These are phyloP conservation scores for Epichloe coenophiala DNA, from an alignment of 2,329 filamentous ascomycete genomes.

Conservation along the genomic window DNA sequence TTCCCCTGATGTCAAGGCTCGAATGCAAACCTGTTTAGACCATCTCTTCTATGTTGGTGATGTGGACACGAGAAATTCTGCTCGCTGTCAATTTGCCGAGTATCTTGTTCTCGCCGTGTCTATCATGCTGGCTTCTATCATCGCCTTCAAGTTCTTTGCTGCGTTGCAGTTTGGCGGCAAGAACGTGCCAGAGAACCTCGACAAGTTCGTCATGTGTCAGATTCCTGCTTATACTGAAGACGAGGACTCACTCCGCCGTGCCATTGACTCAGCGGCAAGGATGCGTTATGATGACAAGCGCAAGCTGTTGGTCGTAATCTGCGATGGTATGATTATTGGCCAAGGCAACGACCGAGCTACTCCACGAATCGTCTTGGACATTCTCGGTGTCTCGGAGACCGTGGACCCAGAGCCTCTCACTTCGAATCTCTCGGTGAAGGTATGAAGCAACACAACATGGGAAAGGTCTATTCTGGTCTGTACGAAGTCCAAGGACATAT, in stretches of 20 bases:
- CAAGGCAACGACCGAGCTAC: conserved; percentile 95
- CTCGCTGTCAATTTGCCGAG: conserved; percentile 71
- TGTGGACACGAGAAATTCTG: conserved; percentile 79
- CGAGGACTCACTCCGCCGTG: conserved; percentile 90
- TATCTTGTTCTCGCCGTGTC: conserved; percentile 85
- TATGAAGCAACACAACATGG: conserved; percentile 98
- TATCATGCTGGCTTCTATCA: conserved; percentile 63
- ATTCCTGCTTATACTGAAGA: conserved; percentile 97
- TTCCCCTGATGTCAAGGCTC: conserved; percentile 37
- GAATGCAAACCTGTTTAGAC: conserved; percentile 75
- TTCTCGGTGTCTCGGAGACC: conserved; percentile 84
- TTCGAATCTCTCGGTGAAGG: conserved; percentile 95
- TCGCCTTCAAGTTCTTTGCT: conserved; percentile 92
- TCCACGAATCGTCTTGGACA: conserved; percentile 89
- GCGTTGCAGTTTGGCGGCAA: conserved; percentile 88
- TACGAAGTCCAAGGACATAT: conserved; percentile 98
- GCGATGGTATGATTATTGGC: conserved; percentile 98
- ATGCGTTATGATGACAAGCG: conserved; percentile 98
- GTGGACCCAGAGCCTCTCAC: conserved; percentile 89
- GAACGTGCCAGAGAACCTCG: conserved; percentile 85
- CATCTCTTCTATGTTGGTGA: conserved; percentile 92
- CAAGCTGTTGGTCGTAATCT: conserved; percentile 83
- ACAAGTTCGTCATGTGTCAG: conserved; percentile 97
- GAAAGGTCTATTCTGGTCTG: conserved; percentile 92
- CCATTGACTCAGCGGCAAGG: conserved; percentile 86